Evolutionary conservation across 371 early-diverging fungal species (phyloP).

Genomic region (Zychaea mexicana): DNA sequence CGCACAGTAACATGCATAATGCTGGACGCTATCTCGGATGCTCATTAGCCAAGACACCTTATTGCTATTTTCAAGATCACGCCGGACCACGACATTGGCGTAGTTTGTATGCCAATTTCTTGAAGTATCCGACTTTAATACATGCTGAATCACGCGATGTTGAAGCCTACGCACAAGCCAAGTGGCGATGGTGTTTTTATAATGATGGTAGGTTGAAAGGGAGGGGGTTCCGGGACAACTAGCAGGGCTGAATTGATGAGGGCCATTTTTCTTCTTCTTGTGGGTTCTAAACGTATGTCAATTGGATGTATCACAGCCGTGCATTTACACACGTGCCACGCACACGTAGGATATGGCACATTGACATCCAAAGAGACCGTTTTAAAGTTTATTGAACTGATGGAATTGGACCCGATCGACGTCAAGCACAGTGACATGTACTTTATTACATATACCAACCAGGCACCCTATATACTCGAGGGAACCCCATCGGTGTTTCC

Average conservation of each 20-base stretch:
- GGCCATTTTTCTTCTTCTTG: neutral
- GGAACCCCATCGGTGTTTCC: conserved; percentile 9
- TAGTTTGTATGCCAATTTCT: conserved; percentile 64
- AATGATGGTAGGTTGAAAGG: conserved; percentile 48
- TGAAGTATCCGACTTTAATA: conserved; percentile 55
- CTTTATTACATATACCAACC: conserved; percentile 60
- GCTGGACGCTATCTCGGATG: conserved; percentile 67
- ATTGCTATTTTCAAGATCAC: conserved; percentile 69
- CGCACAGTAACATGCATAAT: conserved; percentile 50
- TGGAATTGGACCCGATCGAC: conserved; percentile 52
- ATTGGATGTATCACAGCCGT: conserved; percentile 28
- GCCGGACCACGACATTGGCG: conserved; percentile 45
- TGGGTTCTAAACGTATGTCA: neutral
- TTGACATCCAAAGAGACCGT: conserved; percentile 57
- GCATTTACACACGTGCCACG: conserved; percentile 60
- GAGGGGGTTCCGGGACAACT: neutral
- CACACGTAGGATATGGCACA: conserved; percentile 57
- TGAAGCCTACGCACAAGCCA: conserved; percentile 53
- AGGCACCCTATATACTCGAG: conserved; percentile 60
- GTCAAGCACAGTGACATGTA: conserved; percentile 62
- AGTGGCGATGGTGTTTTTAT: conserved; percentile 70
- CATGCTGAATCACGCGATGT: conserved; percentile 56
- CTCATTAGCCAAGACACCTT: conserved; percentile 56
- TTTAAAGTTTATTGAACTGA: conserved; percentile 49
- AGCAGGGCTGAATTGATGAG: neutral